These are phyloP conservation scores for Arthrobotrys entomopaga DNA, from an alignment of 2,329 filamentous ascomycete genomes.

Conservation along the genomic window DNA sequence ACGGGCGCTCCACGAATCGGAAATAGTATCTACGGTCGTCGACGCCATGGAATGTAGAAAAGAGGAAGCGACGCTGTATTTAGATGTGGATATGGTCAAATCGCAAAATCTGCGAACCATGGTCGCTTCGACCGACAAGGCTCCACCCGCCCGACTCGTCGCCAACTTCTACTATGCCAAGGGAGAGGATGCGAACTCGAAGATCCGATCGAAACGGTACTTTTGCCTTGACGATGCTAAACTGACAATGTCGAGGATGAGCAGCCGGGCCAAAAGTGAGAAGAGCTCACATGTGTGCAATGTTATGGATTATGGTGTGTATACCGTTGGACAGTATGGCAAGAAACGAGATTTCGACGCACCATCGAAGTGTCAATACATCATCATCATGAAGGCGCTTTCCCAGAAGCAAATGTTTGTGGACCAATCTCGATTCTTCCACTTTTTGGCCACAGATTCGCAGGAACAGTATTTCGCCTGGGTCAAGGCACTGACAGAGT, in stretches of 20 bases:
- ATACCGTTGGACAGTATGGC: slow-evolving; percentile 51
- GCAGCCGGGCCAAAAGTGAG: slow-evolving; percentile 42
- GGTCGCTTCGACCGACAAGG: slow-evolving; percentile 6
- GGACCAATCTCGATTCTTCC: slow-evolving; percentile 50
- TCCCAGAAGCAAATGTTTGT: slow-evolving; percentile 49
- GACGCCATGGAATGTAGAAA: slow-evolving; percentile 48
- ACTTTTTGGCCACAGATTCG: slow-evolving; percentile 48
- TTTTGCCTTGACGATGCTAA: slow-evolving; percentile 53
- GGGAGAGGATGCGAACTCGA: slow-evolving; percentile 47
- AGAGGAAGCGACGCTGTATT: slow-evolving; percentile 42
- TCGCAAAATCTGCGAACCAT: slow-evolving; percentile 36
- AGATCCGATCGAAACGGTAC: slow-evolving; percentile 47
- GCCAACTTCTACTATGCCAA: slow-evolving; percentile 50
- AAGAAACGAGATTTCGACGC: slow-evolving; percentile 48
- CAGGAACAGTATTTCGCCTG: slow-evolving; percentile 52
- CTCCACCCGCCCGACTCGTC: slow-evolving; percentile 28
- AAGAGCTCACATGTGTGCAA: slow-evolving; percentile 53
- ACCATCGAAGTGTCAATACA: slow-evolving; percentile 51
- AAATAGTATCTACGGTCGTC: slow-evolving; percentile 33
- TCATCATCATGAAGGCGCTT: slow-evolving; percentile 49
- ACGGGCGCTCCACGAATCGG: slow-evolving; percentile 43
- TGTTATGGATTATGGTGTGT: slow-evolving; percentile 50
- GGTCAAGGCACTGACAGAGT: slow-evolving; percentile 45
- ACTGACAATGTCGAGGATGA: slow-evolving; percentile 50
- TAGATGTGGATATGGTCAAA: slow-evolving; percentile 44